Base-by-base conservation (phyloP, 108 stramenopile species). In the Skeletonema menzelii region DNA sequence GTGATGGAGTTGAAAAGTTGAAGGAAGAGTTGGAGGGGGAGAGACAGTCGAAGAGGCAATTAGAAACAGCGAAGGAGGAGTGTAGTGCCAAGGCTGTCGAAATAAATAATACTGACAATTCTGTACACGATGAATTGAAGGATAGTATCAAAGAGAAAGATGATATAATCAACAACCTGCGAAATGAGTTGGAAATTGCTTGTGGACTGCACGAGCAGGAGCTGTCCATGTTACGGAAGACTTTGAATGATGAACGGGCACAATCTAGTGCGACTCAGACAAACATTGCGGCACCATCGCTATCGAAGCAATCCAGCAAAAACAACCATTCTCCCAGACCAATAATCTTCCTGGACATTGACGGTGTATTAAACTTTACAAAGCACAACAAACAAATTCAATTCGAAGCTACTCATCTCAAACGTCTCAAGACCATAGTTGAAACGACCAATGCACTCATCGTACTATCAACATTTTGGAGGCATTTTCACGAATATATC, bases 401-500 rank as follows among this genome's bases (percentile, higher is more conserved):
- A n/a, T 20, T 80, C 38, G 72, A 73, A 27, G 11, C 58, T 4
- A 26, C 32, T n/a, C 59, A 67, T 46, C 47, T 80, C n/a, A 11
- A 35, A 10, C 79, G 68, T 28, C 79, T 80, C 40, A 73, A 73
- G 49, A 27, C 4, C 40, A 80, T 80, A 34, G 38, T 73, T 12
- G 56, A 69, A 40, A 19, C n/a, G 55, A 73, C 79, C 31, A 40
- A 73, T 59, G 79, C 79, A 4, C 56, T 67, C 12, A 49, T 80
- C 26, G 79, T 80, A 13, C 31, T 73, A 28, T 64, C 79, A 8
- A 80, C 79, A 5, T 80, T 80, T 58, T 80, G 79, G 79, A 44
- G 78, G n/a, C 78, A 79, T 27, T 79, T 79, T 57, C 78, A 79
- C 38, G 72, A 73, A 22, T 80, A 80, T 44, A 80, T 80, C 10